Evolutionary conservation across 73 alveolate species (phyloP), one percentile per base, ranked within the genome.

Genomic region (Tetrahymena borealis): DNA sequence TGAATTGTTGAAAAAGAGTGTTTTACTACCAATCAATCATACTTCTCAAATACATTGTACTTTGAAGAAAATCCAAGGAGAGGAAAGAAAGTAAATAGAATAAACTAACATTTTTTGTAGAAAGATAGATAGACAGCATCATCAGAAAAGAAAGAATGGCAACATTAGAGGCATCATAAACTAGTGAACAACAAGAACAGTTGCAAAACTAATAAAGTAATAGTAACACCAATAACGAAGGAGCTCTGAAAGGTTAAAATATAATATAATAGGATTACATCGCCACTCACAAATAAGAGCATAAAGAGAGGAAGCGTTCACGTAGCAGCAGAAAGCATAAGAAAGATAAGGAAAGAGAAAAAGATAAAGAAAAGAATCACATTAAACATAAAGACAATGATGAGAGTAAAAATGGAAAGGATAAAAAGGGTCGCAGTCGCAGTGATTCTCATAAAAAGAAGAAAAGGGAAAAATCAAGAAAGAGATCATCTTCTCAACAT

Each of bases 201-300:
- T 60, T 60, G 33, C 85, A 60, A 24, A 60, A 20, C 85, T 60
- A 60, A 60, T 24, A 32, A 60, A 60, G 85, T 60, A 60, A 60
- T 60, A 60, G 85, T 60, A 60, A 60, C 85, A n/a, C n/a, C 85
- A 60, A 60, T 60, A 60, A 60, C 85, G 85, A 60, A 60, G 85
- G 85, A 60, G 85, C 85, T 60, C 85, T 60, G 85, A 60, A 60
- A 60, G 85, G 85, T 60, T 60, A 60, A 60, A 60, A 60, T 60
- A 60, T 60, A n/a, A n/a, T n/a, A 60, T 60, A 60, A 60, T 60
- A 60, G 85, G 85, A 60, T 60, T n/a, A n/a, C n/a, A 60, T 35
- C 85, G 37, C 85, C n/a, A 35, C 85, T 60, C n/a, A 2, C 28
- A 35, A 60, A 60, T 24, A 60, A 4, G 85, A 60, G 11, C 85